Evolutionary conservation across 2,329 filamentous ascomycete species (phyloP).

Genomic region (Penicillium sp.): DNA sequence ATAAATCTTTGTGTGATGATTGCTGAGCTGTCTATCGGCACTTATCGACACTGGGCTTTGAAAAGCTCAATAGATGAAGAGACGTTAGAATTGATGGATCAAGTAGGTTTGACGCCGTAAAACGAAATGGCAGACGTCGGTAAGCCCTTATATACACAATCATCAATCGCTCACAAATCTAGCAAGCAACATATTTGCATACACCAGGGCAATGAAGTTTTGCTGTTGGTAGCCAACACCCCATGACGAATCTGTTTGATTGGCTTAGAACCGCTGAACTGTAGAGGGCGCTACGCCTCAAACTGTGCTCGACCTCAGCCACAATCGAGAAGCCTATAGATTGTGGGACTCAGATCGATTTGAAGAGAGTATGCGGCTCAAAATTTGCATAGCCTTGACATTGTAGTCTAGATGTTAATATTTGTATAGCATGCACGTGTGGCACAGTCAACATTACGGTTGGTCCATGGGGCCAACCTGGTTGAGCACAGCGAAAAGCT

Average conservation of each 20-base stretch:
- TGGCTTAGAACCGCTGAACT: background rate
- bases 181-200: background rate
- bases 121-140: background rate
- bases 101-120: too few relatives aligned
- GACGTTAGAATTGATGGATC: background rate
- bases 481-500: background rate
- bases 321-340: background rate
- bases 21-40: background rate
- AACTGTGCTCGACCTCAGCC: background rate
- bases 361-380: background rate
- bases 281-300: background rate
- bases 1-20: background rate
- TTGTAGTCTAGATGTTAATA: background rate
- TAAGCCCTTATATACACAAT: background rate
- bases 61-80: background rate
- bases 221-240: background rate
- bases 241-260: background rate
- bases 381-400: background rate
- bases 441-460: background rate
- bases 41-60: background rate
- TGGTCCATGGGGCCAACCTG: background rate
- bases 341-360: background rate
- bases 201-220: background rate
- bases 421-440: background rate
- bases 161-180: background rate